Conservation (phyloP, 2,329 filamentous ascomycete genomes). For the Calonectria ilicicola region DNA sequence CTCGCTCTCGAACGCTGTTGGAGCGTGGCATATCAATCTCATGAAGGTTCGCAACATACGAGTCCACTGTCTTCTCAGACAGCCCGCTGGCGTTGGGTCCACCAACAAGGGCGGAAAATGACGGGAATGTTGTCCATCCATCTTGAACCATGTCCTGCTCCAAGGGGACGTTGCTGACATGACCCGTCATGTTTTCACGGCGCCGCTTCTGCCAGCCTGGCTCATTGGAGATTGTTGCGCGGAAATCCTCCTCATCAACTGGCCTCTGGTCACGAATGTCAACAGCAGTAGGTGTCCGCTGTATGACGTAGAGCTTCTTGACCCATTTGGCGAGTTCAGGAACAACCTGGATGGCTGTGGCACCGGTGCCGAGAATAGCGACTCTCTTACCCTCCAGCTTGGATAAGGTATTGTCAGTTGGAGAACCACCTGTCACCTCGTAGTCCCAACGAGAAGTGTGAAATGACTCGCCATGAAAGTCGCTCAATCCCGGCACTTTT, state of each 20-base stretch:
- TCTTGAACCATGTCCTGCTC: neutral
- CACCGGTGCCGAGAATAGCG: conserved; percentile 1
- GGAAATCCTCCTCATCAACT: neutral
- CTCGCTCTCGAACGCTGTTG: conserved; percentile 4
- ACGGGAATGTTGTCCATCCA: neutral
- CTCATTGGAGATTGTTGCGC: neutral
- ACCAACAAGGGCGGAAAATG: neutral
- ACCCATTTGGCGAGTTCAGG: neutral
- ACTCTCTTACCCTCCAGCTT: conserved; percentile 1
- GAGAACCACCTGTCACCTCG: neutral
- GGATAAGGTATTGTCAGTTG: neutral
- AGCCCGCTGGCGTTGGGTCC: neutral
- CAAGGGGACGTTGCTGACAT: neutral
- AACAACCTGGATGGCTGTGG: conserved; percentile 5
- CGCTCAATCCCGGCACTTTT: neutral
- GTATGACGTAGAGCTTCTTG: conserved; percentile 6
- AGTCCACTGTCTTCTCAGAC: conserved; percentile 30
- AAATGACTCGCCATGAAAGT: neutral
- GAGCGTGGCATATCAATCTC: neutral
- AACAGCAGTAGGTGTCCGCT: neutral
- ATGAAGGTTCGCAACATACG: conserved; percentile 9
- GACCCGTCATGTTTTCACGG: neutral
- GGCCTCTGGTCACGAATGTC: neutral
- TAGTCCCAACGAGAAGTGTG: conserved; percentile 22
- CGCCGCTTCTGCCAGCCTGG: conserved; percentile 56